Base-by-base conservation (phyloP, 2,329 filamentous ascomycete species). In the Geosmithia flava region DNA sequence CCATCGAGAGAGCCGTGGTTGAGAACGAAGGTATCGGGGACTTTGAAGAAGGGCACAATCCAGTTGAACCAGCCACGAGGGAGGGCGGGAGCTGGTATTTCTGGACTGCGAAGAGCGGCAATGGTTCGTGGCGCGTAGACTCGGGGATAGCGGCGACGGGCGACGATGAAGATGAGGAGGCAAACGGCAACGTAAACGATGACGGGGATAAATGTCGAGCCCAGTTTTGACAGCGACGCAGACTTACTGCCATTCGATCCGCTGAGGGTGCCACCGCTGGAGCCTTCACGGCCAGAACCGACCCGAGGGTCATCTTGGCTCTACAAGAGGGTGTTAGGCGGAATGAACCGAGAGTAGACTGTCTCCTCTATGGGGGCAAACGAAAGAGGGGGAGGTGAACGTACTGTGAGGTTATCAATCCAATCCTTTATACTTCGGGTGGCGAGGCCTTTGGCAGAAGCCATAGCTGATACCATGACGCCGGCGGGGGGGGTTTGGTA, bases 1-100 rank as follows among this genome's bases (percentile, higher is more conserved):
- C 85, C 86, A 62, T 98, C 91, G 53, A 98, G 78, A 1, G 89
- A 94, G 62, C 91, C 87, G 68, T 95, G 88, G 58, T 93, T 87
- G 20, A 97, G 78, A 23, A 90, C 80, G 59, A 87, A 88, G 41
- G 81, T 81, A 61, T 97, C 90, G 3, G 76, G 75, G 42, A 78
- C 75, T 55, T 75, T 76, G 68, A 78, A 83, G 66, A 87, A 85
- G 13, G 75, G 69, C 10, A 66, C 66, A 50, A 88, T 64, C 85
- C 85, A 89, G 55, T 83, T 78, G 56, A 85, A 68, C 44, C 80
- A 61, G 48, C 83, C 82, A 23, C 61, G 70, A 3, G 82, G 78
- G 0, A 83, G 69, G 2, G 68, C 59, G 20, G 79, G 79, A 13
- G 75, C 77, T 33, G 81, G 77, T 52, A 80, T 70, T 53, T 66